Base-by-base conservation (phyloP, 176 grass and related monocot species). In the Panicum miliaceum region DNA sequence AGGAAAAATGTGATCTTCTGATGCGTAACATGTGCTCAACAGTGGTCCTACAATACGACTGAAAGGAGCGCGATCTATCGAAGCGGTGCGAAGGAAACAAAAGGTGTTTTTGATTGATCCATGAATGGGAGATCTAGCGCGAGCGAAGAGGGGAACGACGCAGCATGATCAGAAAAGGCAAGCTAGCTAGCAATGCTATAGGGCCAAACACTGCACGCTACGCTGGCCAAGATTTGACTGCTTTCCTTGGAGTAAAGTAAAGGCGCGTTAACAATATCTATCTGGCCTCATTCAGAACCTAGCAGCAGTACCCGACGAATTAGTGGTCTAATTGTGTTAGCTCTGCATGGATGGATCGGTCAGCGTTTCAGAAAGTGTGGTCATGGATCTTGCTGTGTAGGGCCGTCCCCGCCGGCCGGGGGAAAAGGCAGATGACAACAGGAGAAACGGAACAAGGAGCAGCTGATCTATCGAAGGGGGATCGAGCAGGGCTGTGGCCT, bases 31-130 rank as follows among this genome's bases (percentile, higher is more conserved):
- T 70, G 57, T 84, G 68, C 38, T 10, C 75, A 75, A 13, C 40
- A 13, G 69, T 81, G 87, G 87, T 85, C 82, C 82, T 76, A 38
- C 38, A 37, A 68, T 73, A 84, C 7, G 25, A 46, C 35, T 12
- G 34, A 48, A 77, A 52, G 14, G 1, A 45, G 7, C 1, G 42
- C 1, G 7, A 2, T 27, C 15, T 32, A 2, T 32, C 29, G 64
- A 27, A 62, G 0, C 11, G 32, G 42, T 65, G 26, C 22, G 53
- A 4, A 11, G 37, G 6, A 78, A 36, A 22, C 61, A 58, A 71
- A 48, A 35, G 51, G 63, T 50, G 69, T 38, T 29, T 38, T 51
- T 81, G 29, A 8, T 50, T 48, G 12, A 63, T 48, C 3, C 43
- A 56, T 66, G 25, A 46, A 12, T 47, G 25, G 19, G 13, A 37